Base-by-base conservation (phyloP, 1,139 yeast genomes). In the Pneumocystis carinii region DNA sequence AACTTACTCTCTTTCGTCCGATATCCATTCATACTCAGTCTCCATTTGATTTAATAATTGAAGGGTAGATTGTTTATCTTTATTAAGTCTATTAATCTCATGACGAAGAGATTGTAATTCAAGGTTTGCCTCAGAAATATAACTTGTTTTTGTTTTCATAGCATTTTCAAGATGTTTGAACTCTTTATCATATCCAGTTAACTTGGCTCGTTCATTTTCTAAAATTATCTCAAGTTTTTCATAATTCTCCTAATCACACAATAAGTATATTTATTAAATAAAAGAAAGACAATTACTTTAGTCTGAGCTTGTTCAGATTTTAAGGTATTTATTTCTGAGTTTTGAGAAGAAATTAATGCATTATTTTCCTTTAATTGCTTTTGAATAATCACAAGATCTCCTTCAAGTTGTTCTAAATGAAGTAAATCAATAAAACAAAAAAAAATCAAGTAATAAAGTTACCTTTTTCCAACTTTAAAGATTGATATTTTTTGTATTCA, bases 131-230 rank as follows among this genome's bases (percentile, higher is more conserved):
- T 81, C 82, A 61, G 80, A 81, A 58, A 81, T 73, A 56, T 74
- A 72, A 60, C 80, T 81, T 53, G 75, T 78, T 71, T 88, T 90
- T 24, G 14, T 72, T 70, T 64, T 79, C 79, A 48, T 85, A 6
- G 83, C 75, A 32, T 73, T 72, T 35, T 80, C 82, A 71, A 89
- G 78, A 66, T 86, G 90, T 57, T 78, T 79, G 62, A 90, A 77
- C 71, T 90, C 97, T 66, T 87, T 95, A 71, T 87, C 85, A 61
- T 88, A 78, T 1, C 92, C 92, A 59, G 84, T 71, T 62, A 87
- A 74, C 63, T 81, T 81, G 8, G 83, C 79, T 68, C 80, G 82
- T 70, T 88, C 96, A 32, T 78, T 81, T 36, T 84, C 86, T 29
- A 86, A 76, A 61, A 77, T 75, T 0, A 75, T 74, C 60, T 63